Evolutionary conservation across 805 yeast genomes (phyloP), one percentile per base, ranked within the genome.

Genomic region (Candida maesae): DNA sequence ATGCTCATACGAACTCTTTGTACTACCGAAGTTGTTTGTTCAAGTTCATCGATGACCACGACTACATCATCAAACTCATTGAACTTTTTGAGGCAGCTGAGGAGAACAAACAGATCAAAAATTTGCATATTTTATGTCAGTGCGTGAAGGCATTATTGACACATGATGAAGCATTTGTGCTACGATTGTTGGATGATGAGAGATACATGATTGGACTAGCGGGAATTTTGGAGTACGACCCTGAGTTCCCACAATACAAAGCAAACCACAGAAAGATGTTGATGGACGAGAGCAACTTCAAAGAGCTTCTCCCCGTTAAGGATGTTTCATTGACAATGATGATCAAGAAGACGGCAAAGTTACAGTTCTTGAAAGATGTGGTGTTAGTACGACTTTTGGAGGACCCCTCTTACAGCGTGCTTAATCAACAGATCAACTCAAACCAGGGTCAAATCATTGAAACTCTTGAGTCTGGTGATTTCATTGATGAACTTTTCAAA

Each of bases 211-310:
- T 69, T 52, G 84, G 84, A 1, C 64, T 87, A 4, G 74, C 82
- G 11, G 95, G 96, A 1, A 83, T 88, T 11, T 63, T 91, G 35
- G 99, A 93, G 60, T 84, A 88, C 60, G 97, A 93, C 59, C 84
- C 93, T 0, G 95, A 86, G 42, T 87, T 75, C 53, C 96, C 96
- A 1, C 70, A 71, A 12, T 71, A 73, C 49, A 89, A 87, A 60
- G 87, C 96, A 4, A 83, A 86, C 51, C 87, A 86, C 64, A 67
- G 96, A 38, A 77, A 76, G 17, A 83, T 76, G 55, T 59, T 88
- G 24, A 55, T 58, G 4, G 73, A 79, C 46, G 77, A 78, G 34
- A 64, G 81, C 6, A 70, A 71, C 30, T 83, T 85, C 64, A 83
- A 82, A 58, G 82, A 83, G 50, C 84, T 89, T 4, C 64, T 86